phyloP scores from a whole-genome alignment of 352 stramenopile species.

The Globisporangium sylvaticum region DNA sequence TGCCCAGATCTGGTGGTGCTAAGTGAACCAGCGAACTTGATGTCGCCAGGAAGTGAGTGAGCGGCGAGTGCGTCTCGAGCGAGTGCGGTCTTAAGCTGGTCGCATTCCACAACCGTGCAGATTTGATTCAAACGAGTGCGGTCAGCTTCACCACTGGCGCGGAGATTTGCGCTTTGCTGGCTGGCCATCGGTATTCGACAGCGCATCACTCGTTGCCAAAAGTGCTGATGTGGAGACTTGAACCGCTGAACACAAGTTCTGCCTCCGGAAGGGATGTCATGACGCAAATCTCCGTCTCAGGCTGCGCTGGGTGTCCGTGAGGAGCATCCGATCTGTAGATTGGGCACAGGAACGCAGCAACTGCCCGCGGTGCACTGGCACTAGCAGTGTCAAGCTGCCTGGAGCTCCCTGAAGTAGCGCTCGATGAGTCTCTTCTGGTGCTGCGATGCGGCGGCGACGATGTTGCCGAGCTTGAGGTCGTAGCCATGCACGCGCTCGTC shows the following conservation, averaged over 20 bases:
- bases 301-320: neutral
- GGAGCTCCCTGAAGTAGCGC: neutral
- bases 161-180: too few relatives aligned
- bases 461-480: slow-evolving; percentile 1
- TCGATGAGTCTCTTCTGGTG: neutral
- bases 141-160: too few relatives aligned
- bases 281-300: slow-evolving; percentile 21
- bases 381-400: neutral
- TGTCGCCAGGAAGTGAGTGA: too few relatives aligned
- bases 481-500: slow-evolving; percentile 24
- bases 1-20: too few relatives aligned
- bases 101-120: too few relatives aligned
- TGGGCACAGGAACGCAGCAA: slow-evolving; percentile 25
- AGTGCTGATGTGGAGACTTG: slow-evolving; percentile 17
- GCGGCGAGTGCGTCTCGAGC: too few relatives aligned
- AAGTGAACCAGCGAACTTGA: too few relatives aligned
- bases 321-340: slow-evolving; percentile 12
- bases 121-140: too few relatives aligned
- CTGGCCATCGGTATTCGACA: too few relatives aligned
- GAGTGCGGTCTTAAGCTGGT: too few relatives aligned
- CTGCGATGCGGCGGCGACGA: neutral
- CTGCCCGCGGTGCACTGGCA: neutral
- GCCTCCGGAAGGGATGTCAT: slow-evolving; percentile 20
- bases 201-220: neutral
- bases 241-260: slow-evolving; percentile 34